Base-by-base conservation (phyloP, 768 basidiomycete species). In the Pleurotus sapidus region DNA sequence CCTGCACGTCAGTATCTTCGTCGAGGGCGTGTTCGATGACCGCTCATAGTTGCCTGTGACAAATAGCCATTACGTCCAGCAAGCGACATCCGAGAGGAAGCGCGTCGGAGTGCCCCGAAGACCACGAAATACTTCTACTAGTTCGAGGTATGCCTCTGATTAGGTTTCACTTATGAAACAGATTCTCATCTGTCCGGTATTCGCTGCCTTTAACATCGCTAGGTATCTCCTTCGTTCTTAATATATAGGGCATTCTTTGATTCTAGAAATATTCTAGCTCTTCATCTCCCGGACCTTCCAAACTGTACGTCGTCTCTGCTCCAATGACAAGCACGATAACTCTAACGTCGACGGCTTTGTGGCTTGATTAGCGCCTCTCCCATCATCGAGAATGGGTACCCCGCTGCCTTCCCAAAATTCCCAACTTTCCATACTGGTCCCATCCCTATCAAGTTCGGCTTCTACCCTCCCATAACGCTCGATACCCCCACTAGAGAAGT, bases 31-130 rank as follows among this genome's bases (percentile, higher is more conserved):
- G 34, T 42, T 49, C 27, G 40, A 42, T 30, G 59, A 46, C 61
- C 42, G 38, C 49, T 37, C 39, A 34, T 58, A 30, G 53, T 49
- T 57, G 55, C 50, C 60, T 46, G 49, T 57, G 48, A 58, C 39
- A 38, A 49, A 15, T 66, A 91, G 89, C 59, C 88, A 93, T 67
- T 86, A 74, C 67, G 87, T 92, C 24, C 91, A 93, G 66, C 90
- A 92, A 71, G 88, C 87, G 17, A 93, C 91, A 5, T 88, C 82
- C 69, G 90, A 93, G 74, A 89, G 89, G 77, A 91, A 91, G 70
- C 88, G 89, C 59, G 71, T 57, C 75, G 79, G 18, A 75, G 80
- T 42, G 70, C 77, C 37, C 73, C 72, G 63, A 59, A 80, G 88
- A 66, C 86, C 89, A 20, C 83, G 89, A 64, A 84, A 86, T 63